phyloP scores from a whole-genome alignment of 805 yeast genomes.

The Debaryomyces maramus region DNA sequence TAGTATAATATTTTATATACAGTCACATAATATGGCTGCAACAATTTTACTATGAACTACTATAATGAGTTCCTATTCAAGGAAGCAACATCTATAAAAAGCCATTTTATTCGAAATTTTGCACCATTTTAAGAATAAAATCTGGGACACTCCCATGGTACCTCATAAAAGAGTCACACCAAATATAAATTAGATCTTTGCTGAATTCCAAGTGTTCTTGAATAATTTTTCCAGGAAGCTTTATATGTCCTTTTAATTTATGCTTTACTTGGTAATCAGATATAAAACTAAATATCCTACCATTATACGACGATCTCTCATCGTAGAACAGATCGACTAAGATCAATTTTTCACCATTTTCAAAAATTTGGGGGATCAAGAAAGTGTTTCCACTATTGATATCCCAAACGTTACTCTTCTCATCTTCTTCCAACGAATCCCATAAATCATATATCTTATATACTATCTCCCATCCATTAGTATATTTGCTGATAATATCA shows the following conservation, averaged over 20 bases:
- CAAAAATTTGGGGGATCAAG: constrained; percentile 24
- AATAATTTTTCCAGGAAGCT: constrained; percentile 10
- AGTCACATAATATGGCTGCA: no score
- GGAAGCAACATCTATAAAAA: no score
- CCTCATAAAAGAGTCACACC: constrained; percentile 15
- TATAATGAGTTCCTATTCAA: no score
- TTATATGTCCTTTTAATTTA: constrained; percentile 17
- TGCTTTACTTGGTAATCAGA: constrained; percentile 16
- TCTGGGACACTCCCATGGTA: constrained; percentile 13
- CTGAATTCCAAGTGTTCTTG: constrained; percentile 16
- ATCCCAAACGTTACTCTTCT: constrained; percentile 16
- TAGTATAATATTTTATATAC: no score
- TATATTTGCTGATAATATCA: constrained; percentile 12
- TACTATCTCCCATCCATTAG: constrained; percentile 18
- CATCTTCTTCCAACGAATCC: constrained; percentile 7
- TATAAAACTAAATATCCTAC: constrained; percentile 13
- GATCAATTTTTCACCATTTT: constrained; percentile 13
- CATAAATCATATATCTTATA: constrained; percentile 13
- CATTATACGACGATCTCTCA: constrained; percentile 13
- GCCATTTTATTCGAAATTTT: neutral
- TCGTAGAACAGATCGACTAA: constrained; percentile 20
- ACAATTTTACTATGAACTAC: no score
- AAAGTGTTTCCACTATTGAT: constrained; percentile 10
- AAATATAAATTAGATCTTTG: constrained; percentile 19
- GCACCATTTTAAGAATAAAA: neutral